phyloP scores from a whole-genome alignment of 805 yeast genomes.

The Metschnikowia kofuensis region DNA sequence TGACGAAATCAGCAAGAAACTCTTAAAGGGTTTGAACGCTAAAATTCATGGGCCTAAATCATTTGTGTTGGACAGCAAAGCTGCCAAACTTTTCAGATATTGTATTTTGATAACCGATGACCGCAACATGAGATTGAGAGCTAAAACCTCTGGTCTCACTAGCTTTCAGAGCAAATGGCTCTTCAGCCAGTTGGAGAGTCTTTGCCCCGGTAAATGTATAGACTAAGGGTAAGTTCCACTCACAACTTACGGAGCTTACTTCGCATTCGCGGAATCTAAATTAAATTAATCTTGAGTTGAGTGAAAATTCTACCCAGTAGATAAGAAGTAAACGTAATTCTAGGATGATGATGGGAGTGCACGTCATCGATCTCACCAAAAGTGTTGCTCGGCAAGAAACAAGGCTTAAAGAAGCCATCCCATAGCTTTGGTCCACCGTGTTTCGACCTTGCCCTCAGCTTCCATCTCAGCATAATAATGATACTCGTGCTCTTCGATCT shows the following conservation, averaged over 20 bases:
- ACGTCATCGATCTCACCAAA: neutral
- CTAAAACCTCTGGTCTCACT: slow-evolving; percentile 53
- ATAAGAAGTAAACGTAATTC: no score
- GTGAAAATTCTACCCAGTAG: neutral
- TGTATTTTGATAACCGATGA: slow-evolving; percentile 73
- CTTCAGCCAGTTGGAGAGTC: slow-evolving; percentile 47
- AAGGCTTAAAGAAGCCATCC: slow-evolving; percentile 15
- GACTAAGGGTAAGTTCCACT: slow-evolving; percentile 24
- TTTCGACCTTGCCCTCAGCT: slow-evolving; percentile 20
- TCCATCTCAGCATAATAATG: slow-evolving; percentile 36
- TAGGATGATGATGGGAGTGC: no score
- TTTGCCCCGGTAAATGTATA: slow-evolving; percentile 49
- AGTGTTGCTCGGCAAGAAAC: neutral
- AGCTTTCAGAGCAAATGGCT: slow-evolving; percentile 62
- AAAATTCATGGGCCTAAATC: slow-evolving; percentile 12
- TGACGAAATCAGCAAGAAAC: slow-evolving; percentile 38
- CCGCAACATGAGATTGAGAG: slow-evolving; percentile 64
- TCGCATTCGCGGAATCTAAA: neutral
- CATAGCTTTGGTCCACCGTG: slow-evolving; percentile 13
- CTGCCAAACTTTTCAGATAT: slow-evolving; percentile 48
- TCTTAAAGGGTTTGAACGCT: slow-evolving; percentile 36
- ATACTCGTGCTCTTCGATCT: slow-evolving; percentile 49
- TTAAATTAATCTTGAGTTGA: neutral
- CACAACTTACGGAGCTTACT: neutral
- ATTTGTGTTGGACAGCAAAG: slow-evolving; percentile 28